Evolutionary conservation across 768 basidiomycete genomes (phyloP).

Genomic region (Coprinopsis sp.): DNA sequence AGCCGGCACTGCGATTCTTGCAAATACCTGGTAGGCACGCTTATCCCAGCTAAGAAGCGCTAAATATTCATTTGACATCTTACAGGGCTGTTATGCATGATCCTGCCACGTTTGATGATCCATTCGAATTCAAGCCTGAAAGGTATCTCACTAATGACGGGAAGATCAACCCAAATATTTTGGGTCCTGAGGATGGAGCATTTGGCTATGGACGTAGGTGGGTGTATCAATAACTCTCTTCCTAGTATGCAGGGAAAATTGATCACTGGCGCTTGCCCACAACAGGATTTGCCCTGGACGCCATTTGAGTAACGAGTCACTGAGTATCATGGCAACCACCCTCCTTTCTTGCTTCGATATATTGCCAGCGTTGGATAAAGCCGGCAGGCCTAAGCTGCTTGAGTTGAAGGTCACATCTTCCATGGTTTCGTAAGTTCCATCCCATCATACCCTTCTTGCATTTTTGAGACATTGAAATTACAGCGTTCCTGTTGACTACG

Average conservation of each 20-base stretch:
- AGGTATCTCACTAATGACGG: slow-evolving; percentile 18
- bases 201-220: slow-evolving; percentile 24
- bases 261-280: neutral
- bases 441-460: neutral
- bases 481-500: neutral
- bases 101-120: slow-evolving; percentile 17
- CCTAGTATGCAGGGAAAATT: no score
- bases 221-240: no score
- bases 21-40: slow-evolving; percentile 17
- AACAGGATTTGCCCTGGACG: slow-evolving; percentile 22
- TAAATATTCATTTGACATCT: neutral
- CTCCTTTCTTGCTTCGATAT: slow-evolving; percentile 18
- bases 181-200: slow-evolving; percentile 15
- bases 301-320: slow-evolving; percentile 14
- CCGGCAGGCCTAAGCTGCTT: slow-evolving; percentile 10
- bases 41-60: neutral
- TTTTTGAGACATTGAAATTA: neutral
- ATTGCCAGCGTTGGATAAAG: slow-evolving; percentile 13
- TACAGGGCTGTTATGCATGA: slow-evolving; percentile 22
- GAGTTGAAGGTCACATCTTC: neutral
- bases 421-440: neutral
- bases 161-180: slow-evolving; percentile 9
- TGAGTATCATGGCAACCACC: slow-evolving; percentile 17
- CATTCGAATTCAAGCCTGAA: slow-evolving; percentile 21
- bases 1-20: slow-evolving; percentile 23